Conservation (phyloP, 352 stramenopile species). For the Phytophthora kernoviae region DNA sequence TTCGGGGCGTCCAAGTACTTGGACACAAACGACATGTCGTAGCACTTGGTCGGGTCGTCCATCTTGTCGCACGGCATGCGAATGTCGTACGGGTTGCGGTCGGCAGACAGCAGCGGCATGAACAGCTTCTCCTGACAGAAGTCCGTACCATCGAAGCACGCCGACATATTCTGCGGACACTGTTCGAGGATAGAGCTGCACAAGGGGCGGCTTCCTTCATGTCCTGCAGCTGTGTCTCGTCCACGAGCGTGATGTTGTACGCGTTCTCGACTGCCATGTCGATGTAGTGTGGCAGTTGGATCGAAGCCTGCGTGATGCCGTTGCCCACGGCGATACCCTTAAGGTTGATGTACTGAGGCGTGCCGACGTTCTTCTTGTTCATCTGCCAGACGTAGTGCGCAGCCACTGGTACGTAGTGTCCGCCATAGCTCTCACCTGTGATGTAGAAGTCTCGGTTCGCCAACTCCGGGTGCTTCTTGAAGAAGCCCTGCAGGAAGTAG, state of each 20-base stretch:
- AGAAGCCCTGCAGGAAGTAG: conserved; percentile 69
- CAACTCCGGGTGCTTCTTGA: conserved; percentile 67
- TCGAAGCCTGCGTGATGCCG: conserved; percentile 50
- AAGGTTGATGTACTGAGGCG: conserved; percentile 40
- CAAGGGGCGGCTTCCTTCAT: conserved; percentile 41
- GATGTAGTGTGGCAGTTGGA: conserved; percentile 42
- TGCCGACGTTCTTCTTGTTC: conserved; percentile 36
- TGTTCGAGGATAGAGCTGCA: conserved; percentile 24
- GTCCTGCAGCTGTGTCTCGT: conserved; percentile 28
- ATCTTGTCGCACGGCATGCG: conserved; percentile 38
- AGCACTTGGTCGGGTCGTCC: conserved; percentile 38
- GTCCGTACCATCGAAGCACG: conserved; percentile 43
- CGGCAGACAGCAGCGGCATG: conserved; percentile 34
- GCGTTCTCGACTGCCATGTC: conserved; percentile 66
- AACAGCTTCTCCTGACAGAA: conserved; percentile 64
- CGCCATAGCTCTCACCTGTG: conserved; percentile 72
- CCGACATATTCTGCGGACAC: conserved; percentile 38
- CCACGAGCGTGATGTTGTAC: conserved; percentile 66
- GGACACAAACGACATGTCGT: conserved; percentile 52
- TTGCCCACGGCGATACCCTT: conserved; percentile 62
- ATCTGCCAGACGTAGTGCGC: conserved; percentile 45
- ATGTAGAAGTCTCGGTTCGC: conserved; percentile 62
- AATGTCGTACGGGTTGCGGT: conserved; percentile 59
- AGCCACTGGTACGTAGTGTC: conserved; percentile 66
- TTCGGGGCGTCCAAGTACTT: conserved; percentile 72